phyloP scores from a whole-genome alignment of 2,329 filamentous ascomycete genomes.

The Tolypocladium album region DNA sequence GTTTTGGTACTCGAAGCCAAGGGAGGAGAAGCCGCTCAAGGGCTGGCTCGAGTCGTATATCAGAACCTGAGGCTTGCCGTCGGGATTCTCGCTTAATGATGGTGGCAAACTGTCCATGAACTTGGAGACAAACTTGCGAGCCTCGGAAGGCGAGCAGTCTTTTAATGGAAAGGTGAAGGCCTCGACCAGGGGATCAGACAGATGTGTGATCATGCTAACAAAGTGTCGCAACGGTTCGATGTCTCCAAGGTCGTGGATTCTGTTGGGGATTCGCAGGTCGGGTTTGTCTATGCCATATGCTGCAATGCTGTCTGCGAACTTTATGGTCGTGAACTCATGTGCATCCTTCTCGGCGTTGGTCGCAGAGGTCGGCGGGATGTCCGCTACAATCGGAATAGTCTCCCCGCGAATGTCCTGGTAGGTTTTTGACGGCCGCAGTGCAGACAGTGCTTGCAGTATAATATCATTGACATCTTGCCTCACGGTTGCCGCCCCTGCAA shows the following conservation, averaged over 20 bases:
- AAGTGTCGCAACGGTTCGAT: constrained; percentile 49
- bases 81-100: constrained; percentile 54
- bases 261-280: constrained; percentile 64
- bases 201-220: constrained; percentile 60
- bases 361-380: constrained; percentile 10
- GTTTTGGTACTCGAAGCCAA: constrained; percentile 57
- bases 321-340: constrained; percentile 22
- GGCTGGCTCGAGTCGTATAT: constrained; percentile 65
- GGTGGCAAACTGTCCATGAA: constrained; percentile 59
- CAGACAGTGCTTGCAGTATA: constrained; percentile 16
- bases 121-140: constrained; percentile 48
- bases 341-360: constrained; percentile 10
- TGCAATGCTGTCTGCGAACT: constrained; percentile 49
- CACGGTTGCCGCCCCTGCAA: constrained; percentile 44
- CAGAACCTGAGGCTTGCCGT: constrained; percentile 73
- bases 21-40: constrained; percentile 62
- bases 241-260: constrained; percentile 54
- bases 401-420: constrained; percentile 52
- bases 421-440: constrained; percentile 24
- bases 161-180: constrained; percentile 56
- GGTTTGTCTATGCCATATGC: constrained; percentile 86
- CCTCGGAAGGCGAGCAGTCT: constrained; percentile 38
- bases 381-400: constrained; percentile 19
- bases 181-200: constrained; percentile 62
- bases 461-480: constrained; percentile 24